Conservation (phyloP, 2,329 filamentous ascomycete species). For the Gaeumannomyces tritici region DNA sequence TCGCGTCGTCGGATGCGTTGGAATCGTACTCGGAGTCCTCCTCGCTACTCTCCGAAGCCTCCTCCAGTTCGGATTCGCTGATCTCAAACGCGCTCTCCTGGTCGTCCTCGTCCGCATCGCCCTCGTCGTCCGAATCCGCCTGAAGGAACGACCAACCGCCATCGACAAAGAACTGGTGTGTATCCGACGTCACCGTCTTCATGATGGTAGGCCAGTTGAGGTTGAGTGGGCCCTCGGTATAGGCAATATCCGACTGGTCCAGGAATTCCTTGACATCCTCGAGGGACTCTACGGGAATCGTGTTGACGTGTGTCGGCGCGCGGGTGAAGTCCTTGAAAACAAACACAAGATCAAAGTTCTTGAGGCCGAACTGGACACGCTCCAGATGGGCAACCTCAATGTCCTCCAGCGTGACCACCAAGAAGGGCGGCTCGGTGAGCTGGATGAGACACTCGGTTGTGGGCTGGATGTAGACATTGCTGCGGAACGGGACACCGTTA, state of each 20-base stretch:
- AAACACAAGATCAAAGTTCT: conserved; percentile 98
- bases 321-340: conserved; percentile 96
- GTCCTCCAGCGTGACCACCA: conserved; percentile 89
- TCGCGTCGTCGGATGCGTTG: conserved; percentile 74
- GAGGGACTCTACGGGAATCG: conserved; percentile 89
- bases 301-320: conserved; percentile 91
- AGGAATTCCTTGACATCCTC: conserved; percentile 97
- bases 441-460: conserved; percentile 96
- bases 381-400: conserved; percentile 95
- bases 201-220: conserved; percentile 99
- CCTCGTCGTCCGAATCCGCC: conserved; percentile 80
- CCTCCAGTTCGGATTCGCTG: conserved; percentile 75
- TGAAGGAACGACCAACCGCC: conserved; percentile 92
- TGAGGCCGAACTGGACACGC: conserved; percentile 90
- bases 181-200: conserved; percentile 94
- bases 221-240: conserved; percentile 89
- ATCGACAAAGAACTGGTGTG: conserved; percentile 89
- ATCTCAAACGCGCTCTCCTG: conserved; percentile 93
- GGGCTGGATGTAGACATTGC: conserved; percentile 90
- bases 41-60: conserved; percentile 64
- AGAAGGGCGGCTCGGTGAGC: conserved; percentile 91
- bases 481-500: conserved; percentile 90
- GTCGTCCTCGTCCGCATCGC: conserved; percentile 65
- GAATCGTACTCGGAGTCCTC: conserved; percentile 92
- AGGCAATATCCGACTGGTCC: conserved; percentile 90